Base-by-base conservation (phyloP, 768 basidiomycete species). In the Pisolithus tinctorius region DNA sequence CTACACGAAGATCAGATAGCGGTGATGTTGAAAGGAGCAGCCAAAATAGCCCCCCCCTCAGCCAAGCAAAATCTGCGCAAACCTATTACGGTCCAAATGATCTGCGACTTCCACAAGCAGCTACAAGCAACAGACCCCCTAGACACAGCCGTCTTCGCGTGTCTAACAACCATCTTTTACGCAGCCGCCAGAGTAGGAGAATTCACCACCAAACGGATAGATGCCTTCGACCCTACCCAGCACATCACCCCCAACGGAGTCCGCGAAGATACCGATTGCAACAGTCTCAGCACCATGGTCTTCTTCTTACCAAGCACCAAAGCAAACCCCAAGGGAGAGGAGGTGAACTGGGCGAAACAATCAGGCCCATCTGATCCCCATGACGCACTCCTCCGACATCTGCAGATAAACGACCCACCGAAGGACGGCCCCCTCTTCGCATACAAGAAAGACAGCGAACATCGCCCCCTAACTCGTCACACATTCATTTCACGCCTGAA, bases 81-180 rank as follows among this genome's bases (percentile, higher is more conserved):
- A 0, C 38, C 40, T 3, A 4, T 40, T n/a, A 40, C 8, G 14
- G 14, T n/a, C 7, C 8, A 36, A 14, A 36, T 36, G 34, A 36
- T 36, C 34, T 7, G 14, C 7, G 34, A 7, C 7, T 7, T 36
- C 34, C 8, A 14, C 7, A 36, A 7, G 7, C 34, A 14, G 7
- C 39, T 40, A 8, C 39, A 40, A 5, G 6, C 10, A n/a, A 17
- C 6, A 40, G 39, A 40, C 39, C n/a, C 39, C n/a, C 39, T 40
- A 8, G 39, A 40, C 39, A n/a, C 39, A 40, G 60, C 64, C 0
- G 48, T 58, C 5, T 60, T 48, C 42, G 53, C 60, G 0, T 64
- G 62, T 40, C 55, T 69, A 2, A 57, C 55, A 0, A 56, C 51
- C 0, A 23, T 36, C 2, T 67, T 62, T 47, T 68, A 55, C 30